Conservation (phyloP, 2,329 filamentous ascomycete genomes). For the Ophiostoma quercus region DNA sequence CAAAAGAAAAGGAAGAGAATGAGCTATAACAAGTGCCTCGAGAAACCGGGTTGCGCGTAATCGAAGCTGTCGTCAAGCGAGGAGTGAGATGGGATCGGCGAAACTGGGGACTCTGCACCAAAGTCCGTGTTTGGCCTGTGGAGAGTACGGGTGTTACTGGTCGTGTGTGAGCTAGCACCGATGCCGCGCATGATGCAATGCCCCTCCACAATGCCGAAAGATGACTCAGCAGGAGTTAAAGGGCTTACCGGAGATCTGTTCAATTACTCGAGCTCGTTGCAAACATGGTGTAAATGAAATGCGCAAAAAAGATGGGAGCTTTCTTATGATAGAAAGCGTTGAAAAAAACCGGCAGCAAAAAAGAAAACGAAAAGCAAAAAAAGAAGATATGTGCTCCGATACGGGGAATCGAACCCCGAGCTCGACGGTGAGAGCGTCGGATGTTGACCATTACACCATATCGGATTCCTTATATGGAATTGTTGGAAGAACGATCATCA, state of each 20-base stretch:
- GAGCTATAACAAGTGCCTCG: neutral
- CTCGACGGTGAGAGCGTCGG: constrained; percentile 29
- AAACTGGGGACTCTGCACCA: neutral
- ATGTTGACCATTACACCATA: constrained; percentile 29
- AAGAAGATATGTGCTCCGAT: constrained; percentile 24
- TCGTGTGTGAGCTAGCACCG: constrained; percentile 6
- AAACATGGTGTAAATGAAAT: too few species aligned
- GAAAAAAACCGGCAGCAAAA: neutral
- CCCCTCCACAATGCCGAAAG: constrained; percentile 21
- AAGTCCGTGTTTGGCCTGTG: neutral
- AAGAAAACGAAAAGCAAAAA: constrained; percentile 9
- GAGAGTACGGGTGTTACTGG: neutral
- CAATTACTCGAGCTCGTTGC: too few species aligned
- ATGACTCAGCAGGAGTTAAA: neutral
- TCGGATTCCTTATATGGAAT: constrained; percentile 21
- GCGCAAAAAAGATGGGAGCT: neutral
- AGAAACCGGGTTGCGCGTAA: neutral
- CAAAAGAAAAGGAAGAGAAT: neutral
- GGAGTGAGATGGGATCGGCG: neutral
- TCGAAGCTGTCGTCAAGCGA: neutral
- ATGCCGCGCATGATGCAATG: constrained; percentile 26
- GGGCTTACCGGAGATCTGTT: neutral
- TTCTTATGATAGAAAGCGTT: too few species aligned
- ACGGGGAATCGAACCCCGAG: constrained; percentile 29
- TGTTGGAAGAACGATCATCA: neutral